Base-by-base conservation (phyloP, 352 stramenopile genomes). In the Phytophthora ramorum region DNA sequence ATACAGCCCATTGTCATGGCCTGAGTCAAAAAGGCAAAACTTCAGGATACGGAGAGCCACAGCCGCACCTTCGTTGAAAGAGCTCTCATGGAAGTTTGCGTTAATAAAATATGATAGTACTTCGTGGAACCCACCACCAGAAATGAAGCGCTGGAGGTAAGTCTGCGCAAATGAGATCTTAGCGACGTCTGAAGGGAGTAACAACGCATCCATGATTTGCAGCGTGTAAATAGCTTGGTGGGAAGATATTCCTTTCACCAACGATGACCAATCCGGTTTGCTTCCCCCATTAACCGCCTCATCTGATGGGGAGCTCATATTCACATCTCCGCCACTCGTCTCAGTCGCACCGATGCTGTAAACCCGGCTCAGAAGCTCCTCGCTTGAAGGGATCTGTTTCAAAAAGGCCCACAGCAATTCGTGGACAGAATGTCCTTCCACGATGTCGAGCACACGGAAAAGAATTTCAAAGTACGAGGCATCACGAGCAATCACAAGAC, bases 151-250 rank as follows among this genome's bases (percentile, higher is more conserved):
- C 28, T 79, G 56, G 40, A 92, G 76, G 58, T 93, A 96, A 30
- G 67, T 69, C 40, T 78, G 66, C 19, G 87, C 81, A 63, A 91
- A 92, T n/a, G 56, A 49, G 20, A 78, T 69, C 48, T 91, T 87
- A 4, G 71, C 69, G 13, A 58, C 52, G 58, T 93, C 83, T 1
- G 89, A 92, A 24, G 89, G 89, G 17, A 95, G 70, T 7, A 96
- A 65, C 32, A 93, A 63, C 14, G 87, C 87, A 59, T 96, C 87
- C 60, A 96, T 91, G 56, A 96, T 95, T 64, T 96, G 87, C 7
- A 96, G 61, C 17, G 87, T 93, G 74, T 96, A 96, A 45, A 96
- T 88, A 7, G 89, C 85, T 58, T 91, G 81, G 48, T 95, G 89
- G 12, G 87, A 85, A 4, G 89, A 92, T n/a, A 79, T 78, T 38